Evolutionary conservation across 2,329 filamentous ascomycete genomes (phyloP), one percentile per base, ranked within the genome.

Genomic region (Nothophaeocryptopus gaeumannii): DNA sequence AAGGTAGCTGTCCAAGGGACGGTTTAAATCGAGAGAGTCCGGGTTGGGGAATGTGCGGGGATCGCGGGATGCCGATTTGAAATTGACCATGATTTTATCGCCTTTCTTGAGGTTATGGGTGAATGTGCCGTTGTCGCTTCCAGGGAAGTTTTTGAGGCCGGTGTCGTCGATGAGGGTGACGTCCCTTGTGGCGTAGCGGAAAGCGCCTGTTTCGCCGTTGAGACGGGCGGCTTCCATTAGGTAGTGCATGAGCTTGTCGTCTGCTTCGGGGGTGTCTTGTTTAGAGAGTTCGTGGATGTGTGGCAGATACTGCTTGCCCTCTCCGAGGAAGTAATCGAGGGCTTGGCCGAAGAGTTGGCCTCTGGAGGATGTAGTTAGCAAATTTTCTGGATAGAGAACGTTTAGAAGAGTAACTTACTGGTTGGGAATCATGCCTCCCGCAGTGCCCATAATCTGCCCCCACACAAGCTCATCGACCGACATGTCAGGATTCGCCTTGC

Each of bases 291-390:
- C 61, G 33, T 76, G 72, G 35, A 81, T 76, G 8, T 72, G 69
- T 2, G 72, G 64, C 58, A 78, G 72, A 63, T 80, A 72, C 32
- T 70, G 57, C 3, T 69, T 65, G 31, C 77, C 78, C 14, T 53
- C 50, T 73, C 71, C 66, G 3, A 83, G 70, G 63, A 80, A 82
- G 61, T 76, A 80, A 58, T 82, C 80, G 41, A 83, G 63, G 20
- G 73, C 78, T 55, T 82, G 79, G 0, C 71, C 75, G 58, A 82
- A 81, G 15, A 82, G 72, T 51, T 81, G 78, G 7, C 76, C 78
- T 59, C 20, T 26, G 20, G 20, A 26, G 20, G 20, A 4, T 26
- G 7, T 26, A 26, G 20, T 26, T 26, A 26, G 20, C 20, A 26
- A 26, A 26, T 26, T 3, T 3, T 26, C 20, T 26, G 20, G 20